These are phyloP conservation scores for Metschnikowia baotianmanensis DNA, from an alignment of 805 yeast species.

Conservation along the genomic window DNA sequence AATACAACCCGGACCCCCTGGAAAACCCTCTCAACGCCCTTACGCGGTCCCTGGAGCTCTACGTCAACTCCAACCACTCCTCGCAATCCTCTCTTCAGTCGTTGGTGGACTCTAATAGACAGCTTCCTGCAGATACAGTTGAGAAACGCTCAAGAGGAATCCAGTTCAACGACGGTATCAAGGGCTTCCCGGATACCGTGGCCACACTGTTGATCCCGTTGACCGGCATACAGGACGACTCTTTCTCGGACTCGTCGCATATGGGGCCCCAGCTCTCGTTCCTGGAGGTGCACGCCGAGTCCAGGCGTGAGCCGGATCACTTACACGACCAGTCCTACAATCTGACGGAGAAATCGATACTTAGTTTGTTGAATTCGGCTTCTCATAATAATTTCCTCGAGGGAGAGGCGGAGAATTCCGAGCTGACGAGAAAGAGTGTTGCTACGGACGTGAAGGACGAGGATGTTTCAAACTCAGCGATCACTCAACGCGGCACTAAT, in stretches of 20 bases:
- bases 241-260: slow-evolving; percentile 9
- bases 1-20: slow-evolving; percentile 9
- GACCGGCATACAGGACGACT: slow-evolving; percentile 13
- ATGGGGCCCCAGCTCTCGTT: slow-evolving; percentile 8
- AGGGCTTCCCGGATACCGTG: slow-evolving; percentile 39
- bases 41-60: slow-evolving; percentile 23
- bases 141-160: slow-evolving; percentile 24
- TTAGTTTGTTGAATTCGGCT: slow-evolving; percentile 34
- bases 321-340: slow-evolving; percentile 36
- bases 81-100: slow-evolving; percentile 37
- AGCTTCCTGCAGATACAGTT: slow-evolving; percentile 13
- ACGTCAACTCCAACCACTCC: slow-evolving; percentile 27
- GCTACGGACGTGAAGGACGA: not conserved
- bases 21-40: slow-evolving; percentile 37
- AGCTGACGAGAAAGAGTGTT: too few species aligned
- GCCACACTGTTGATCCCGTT: slow-evolving; percentile 34
- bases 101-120: slow-evolving; percentile 20
- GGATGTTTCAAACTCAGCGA: not conserved
- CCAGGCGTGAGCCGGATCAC: slow-evolving; percentile 6
- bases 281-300: not conserved
- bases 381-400: slow-evolving; percentile 9
- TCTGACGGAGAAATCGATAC: slow-evolving; percentile 40
- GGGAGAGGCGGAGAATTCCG: not conserved
- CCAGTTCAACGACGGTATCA: slow-evolving; percentile 41
- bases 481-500: not conserved